Evolutionary conservation across 2,329 filamentous ascomycete species (phyloP).

Genomic region (Colletotrichum salicis): DNA sequence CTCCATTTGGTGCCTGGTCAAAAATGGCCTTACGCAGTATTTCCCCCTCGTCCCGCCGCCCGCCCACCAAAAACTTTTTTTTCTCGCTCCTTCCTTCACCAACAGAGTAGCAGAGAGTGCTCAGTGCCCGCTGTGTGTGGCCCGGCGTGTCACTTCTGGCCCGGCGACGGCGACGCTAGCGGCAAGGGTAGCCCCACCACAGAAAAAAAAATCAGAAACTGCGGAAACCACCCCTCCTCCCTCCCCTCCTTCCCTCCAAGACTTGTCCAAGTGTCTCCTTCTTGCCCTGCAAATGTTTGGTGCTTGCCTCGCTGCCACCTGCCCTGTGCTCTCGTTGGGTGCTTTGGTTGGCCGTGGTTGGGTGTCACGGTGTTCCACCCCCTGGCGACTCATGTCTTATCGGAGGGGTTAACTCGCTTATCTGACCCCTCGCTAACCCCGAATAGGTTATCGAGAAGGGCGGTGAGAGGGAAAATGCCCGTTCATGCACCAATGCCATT

Average conservation of each 20-base stretch:
- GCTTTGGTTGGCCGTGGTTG: background rate
- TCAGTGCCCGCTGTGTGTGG: background rate
- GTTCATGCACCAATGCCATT: conserved; percentile 37
- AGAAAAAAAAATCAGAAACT: conserved; percentile 36
- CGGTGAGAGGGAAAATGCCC: conserved; percentile 41
- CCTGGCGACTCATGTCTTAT: conserved; percentile 41
- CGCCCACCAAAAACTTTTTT: conserved; percentile 39
- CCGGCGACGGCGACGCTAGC: conserved; percentile 36
- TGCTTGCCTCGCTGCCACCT: conserved; percentile 7
- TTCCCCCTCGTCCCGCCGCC: conserved; percentile 15
- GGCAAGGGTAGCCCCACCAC: conserved; percentile 33
- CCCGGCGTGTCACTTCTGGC: conserved; percentile 19
- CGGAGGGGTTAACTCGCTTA: conserved; percentile 38
- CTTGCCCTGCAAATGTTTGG: background rate
- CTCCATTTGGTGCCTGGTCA: background rate
- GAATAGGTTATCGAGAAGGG: conserved; percentile 37
- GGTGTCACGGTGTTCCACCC: conserved; percentile 13
- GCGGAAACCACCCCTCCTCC: conserved; percentile 40
- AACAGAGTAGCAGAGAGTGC: background rate
- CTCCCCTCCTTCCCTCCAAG: conserved; percentile 8
- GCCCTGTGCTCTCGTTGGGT: background rate
- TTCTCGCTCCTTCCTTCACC: conserved; percentile 11
- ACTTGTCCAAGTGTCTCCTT: no score
- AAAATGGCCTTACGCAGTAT: background rate
- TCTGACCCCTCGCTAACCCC: conserved; percentile 38